phyloP scores from a whole-genome alignment of 2,329 filamentous ascomycete species.

The Monosporascus sp. region DNA sequence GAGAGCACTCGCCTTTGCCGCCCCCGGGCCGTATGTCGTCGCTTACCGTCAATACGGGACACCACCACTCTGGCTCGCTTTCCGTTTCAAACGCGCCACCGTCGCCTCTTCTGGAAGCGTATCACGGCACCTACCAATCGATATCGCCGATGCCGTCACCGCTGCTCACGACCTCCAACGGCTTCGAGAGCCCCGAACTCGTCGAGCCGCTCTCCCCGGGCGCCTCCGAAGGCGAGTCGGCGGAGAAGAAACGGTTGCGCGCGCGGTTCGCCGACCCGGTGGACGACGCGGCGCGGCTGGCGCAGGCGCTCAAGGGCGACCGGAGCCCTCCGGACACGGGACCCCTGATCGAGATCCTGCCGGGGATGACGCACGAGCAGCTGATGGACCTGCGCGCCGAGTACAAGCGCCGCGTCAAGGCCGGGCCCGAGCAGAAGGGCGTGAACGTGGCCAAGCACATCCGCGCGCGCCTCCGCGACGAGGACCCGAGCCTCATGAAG shows the following conservation, averaged over 20 bases:
- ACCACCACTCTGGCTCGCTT: slow-evolving; percentile 30
- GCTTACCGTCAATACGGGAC: slow-evolving; percentile 44
- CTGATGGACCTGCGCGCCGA: slow-evolving; percentile 79
- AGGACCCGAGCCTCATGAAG: slow-evolving; percentile 76
- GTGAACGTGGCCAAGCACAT: slow-evolving; percentile 86
- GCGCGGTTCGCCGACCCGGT: slow-evolving; percentile 80
- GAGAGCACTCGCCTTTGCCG: slow-evolving; percentile 41
- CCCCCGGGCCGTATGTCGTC: slow-evolving; percentile 46
- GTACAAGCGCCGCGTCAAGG: slow-evolving; percentile 87
- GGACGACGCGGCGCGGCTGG: slow-evolving; percentile 71
- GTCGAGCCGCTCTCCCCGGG: slow-evolving; percentile 49
- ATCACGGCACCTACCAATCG: slow-evolving; percentile 89
- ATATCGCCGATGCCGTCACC: slow-evolving; percentile 93
- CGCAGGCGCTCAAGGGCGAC: slow-evolving; percentile 66
- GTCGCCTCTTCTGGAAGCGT: slow-evolving; percentile 85
- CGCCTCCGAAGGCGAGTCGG: slow-evolving; percentile 42
- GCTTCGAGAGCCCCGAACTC: slow-evolving; percentile 32
- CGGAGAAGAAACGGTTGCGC: slow-evolving; percentile 49
- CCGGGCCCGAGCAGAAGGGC: slow-evolving; percentile 64
- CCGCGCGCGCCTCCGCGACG: slow-evolving; percentile 68
- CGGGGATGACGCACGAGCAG: slow-evolving; percentile 79
- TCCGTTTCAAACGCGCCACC: slow-evolving; percentile 58
- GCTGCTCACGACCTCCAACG: slow-evolving; percentile 52
- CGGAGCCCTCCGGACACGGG: slow-evolving; percentile 59
- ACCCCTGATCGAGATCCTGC: slow-evolving; percentile 76